A percentile compares a stretch with the other conserved stretches of the same genome.
These are phyloP conservation scores for Achlya hypogyna DNA, from an alignment of 352 stramenopile species.

Conservation along the genomic window DNA sequence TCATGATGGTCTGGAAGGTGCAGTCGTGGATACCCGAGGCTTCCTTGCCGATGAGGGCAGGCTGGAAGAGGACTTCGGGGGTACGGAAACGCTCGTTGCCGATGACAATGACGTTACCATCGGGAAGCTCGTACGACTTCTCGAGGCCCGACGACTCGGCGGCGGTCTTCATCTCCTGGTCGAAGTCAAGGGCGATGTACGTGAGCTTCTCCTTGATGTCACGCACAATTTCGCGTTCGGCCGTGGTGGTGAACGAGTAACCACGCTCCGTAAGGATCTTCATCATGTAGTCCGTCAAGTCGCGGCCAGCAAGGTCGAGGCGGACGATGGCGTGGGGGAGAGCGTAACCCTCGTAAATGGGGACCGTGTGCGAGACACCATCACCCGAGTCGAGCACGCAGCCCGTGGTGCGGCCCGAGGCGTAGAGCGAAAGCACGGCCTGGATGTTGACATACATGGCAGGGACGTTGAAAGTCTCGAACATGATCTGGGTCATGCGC, in stretches of 20 bases:
- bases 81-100: conserved; percentile 93
- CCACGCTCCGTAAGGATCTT: conserved; percentile 93
- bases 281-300: conserved; percentile 95
- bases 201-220: conserved; percentile 98
- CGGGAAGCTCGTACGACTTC: conserved; percentile 95
- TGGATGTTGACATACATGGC: conserved; percentile 93
- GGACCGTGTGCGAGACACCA: conserved; percentile 91
- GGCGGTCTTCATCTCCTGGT: conserved; percentile 90
- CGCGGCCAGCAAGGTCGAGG: conserved; percentile 89
- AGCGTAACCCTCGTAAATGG: conserved; percentile 96
- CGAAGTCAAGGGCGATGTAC: conserved; percentile 91
- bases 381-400: conserved; percentile 93
- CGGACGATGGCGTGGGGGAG: conserved; percentile 91
- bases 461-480: conserved; percentile 92
- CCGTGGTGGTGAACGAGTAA: conserved; percentile 91
- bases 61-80: conserved; percentile 94
- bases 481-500: conserved; percentile 94
- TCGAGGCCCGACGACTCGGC: conserved; percentile 65
- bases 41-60: conserved; percentile 88
- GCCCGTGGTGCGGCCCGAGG: conserved; percentile 90
- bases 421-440: conserved; percentile 91
- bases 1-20: conserved; percentile 77
- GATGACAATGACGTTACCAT: conserved; percentile 96
- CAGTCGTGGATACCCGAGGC: conserved; percentile 73
- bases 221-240: conserved; percentile 89